These are phyloP conservation scores for Psilocybe sp. DNA, from an alignment of 768 basidiomycete genomes.

Conservation along the genomic window DNA sequence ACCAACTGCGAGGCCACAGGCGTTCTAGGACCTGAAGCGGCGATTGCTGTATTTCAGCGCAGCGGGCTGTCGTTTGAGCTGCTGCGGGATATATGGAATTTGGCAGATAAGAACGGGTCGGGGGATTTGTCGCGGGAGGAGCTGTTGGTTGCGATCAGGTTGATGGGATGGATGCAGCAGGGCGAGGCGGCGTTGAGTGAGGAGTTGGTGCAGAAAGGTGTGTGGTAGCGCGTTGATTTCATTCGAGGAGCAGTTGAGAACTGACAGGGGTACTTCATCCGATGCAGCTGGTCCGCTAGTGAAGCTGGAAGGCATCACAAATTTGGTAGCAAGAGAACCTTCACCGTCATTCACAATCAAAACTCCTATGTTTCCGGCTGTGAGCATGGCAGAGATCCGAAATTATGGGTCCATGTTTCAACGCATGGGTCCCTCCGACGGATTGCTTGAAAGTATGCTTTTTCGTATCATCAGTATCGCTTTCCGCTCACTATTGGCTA, in stretches of 20 bases:
- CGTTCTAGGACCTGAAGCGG: slow-evolving; percentile 36
- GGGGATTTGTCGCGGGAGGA: slow-evolving; percentile 54
- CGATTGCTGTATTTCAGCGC: slow-evolving; percentile 54
- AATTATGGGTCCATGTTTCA: slow-evolving; percentile 56
- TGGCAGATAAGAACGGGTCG: slow-evolving; percentile 58
- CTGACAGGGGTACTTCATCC: not conserved
- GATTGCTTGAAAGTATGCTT: slow-evolving; percentile 48
- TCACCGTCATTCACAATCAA: slow-evolving; percentile 18
- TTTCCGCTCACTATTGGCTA: slow-evolving; percentile 16
- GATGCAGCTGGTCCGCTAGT: slow-evolving; percentile 53
- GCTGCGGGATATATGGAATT: slow-evolving; percentile 61
- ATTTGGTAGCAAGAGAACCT: slow-evolving; percentile 7
- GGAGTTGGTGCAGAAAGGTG: slow-evolving; percentile 43
- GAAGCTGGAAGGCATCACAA: slow-evolving; percentile 28
- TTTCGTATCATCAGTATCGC: not conserved
- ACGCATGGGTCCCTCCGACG: slow-evolving; percentile 46
- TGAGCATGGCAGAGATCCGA: slow-evolving; percentile 48
- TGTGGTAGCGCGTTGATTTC: slow-evolving; percentile 17
- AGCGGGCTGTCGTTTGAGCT: slow-evolving; percentile 51
- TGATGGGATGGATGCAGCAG: slow-evolving; percentile 67
- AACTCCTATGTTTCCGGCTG: slow-evolving; percentile 32
- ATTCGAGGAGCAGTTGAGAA: no score
- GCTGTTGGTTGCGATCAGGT: slow-evolving; percentile 54
- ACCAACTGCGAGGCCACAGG: slow-evolving; percentile 22
- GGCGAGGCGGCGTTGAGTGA: slow-evolving; percentile 36